These are phyloP conservation scores for Phytophthora europaea DNA, from an alignment of 352 stramenopile genomes.

Conservation along the genomic window DNA sequence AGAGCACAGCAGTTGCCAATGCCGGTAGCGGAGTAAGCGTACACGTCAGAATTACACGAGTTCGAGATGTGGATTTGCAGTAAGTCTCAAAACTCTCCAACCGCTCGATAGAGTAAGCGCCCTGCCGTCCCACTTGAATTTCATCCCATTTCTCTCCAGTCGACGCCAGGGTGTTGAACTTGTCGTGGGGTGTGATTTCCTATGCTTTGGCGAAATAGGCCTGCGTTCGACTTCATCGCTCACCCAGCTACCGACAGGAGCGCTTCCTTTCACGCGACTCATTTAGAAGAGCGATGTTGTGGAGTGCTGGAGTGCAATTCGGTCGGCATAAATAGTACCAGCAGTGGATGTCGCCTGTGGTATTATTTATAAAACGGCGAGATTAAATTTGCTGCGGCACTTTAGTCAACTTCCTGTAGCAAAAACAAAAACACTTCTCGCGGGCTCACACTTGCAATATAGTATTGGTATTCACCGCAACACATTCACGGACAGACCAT, in stretches of 20 bases:
- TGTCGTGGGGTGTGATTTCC: background rate
- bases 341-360: background rate
- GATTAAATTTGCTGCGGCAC: background rate
- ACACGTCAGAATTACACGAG: constrained; percentile 14
- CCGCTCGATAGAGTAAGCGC: constrained; percentile 27
- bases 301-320: background rate
- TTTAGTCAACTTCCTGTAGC: background rate
- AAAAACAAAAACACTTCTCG: background rate
- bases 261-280: background rate
- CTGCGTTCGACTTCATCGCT: background rate
- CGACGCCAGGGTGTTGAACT: background rate
- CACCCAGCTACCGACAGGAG: background rate
- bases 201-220: background rate
- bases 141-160: constrained; percentile 22
- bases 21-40: constrained; percentile 17
- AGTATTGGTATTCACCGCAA: background rate
- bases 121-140: constrained; percentile 30
- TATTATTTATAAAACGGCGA: background rate
- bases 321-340: background rate
- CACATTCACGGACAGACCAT: background rate
- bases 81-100: constrained; percentile 25
- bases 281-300: background rate
- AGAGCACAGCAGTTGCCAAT: constrained; percentile 1
- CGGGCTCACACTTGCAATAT: background rate
- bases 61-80: constrained; percentile 18